A percentile compares a stretch with the other conserved stretches of the same genome.
phyloP scores from a whole-genome alignment of 768 basidiomycete genomes.

The Pleurotus sapidus region DNA sequence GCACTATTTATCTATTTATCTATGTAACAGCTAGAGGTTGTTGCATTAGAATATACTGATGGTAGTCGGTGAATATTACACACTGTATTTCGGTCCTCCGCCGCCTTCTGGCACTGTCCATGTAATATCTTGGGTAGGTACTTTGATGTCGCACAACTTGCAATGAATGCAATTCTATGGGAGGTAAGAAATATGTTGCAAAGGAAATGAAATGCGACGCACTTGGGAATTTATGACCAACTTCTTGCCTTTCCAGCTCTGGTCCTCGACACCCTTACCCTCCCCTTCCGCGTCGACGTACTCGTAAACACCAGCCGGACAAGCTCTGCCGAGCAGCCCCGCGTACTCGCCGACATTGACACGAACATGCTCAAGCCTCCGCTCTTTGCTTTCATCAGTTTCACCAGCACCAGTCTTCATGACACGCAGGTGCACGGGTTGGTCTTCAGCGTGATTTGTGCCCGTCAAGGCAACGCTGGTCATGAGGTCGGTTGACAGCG shows the following conservation, averaged over 20 bases:
- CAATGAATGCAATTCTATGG: conserved; percentile 87
- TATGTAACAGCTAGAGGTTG: conserved; percentile 6
- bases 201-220: conserved; percentile 16
- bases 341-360: conserved; percentile 79
- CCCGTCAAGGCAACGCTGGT: conserved; percentile 88
- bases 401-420: conserved; percentile 29
- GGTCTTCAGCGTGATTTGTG: conserved; percentile 97
- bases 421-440: conserved; percentile 84
- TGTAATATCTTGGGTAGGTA: conserved; percentile 93
- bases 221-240: conserved; percentile 97
- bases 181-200: conserved; percentile 17
- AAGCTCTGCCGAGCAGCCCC: conserved; percentile 83
- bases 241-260: conserved; percentile 71
- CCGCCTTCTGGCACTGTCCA: conserved; percentile 98
- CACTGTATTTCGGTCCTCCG: conserved; percentile 96
- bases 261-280: conserved; percentile 18
- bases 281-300: conserved; percentile 59
- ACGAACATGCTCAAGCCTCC: conserved; percentile 64
- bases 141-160: conserved; percentile 95
- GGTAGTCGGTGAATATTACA: conserved; percentile 36
- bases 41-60: not conserved
- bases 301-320: conserved; percentile 96
- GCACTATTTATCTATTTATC: not conserved
- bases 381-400: conserved; percentile 37
- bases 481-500: conserved; percentile 89